Evolutionary conservation across 2,329 filamentous ascomycete genomes (phyloP), one percentile per base, ranked within the genome.

Genomic region (Paraconiothyrium brasiliense): DNA sequence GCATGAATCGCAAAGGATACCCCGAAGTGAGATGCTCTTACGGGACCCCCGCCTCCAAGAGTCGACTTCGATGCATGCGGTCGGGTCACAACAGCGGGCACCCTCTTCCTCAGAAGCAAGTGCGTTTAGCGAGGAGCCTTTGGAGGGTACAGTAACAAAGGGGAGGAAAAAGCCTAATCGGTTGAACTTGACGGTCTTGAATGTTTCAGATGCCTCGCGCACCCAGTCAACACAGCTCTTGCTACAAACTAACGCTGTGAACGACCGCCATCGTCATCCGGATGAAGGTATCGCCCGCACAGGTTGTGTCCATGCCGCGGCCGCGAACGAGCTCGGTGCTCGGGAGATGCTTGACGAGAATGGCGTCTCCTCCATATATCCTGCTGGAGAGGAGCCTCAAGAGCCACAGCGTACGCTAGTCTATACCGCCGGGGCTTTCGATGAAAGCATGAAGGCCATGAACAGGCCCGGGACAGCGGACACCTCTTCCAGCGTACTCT

Each of bases 121-220:
- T 20, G 13, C 30, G 9, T 5, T 4, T 4, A n/a, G 13, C 9
- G 14, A 16, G 4, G 24, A 13, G 13, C 8, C 32, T 6, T 22
- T 37, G 9, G 39, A 37, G 24, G 11, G 9, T 6, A 58, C 57
- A 2, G 16, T 11, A 11, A 50, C 14, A 4, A 72, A 54, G 11
- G 30, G 37, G 1, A 68, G 64, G 52, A 74, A 69, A 60, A 73
- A 67, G 34, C 62, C 71, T 24, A 62, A 63, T 35, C 66, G 71
- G 9, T 58, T 67, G 11, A 69, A 67, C 20, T 57, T 61, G 7
- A 66, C 67, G 1, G 54, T 67, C 13, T 47, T 64, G 4, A 57
- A 54, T 9, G 37, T 59, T 13, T 30, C 11, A 6, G 59, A 34
- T n/a, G 24, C 39, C 32, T 60, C 55, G 5, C 46, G 30, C 7